A percentile compares a stretch with the other conserved stretches of the same genome.
phyloP scores from a whole-genome alignment of 2,329 filamentous ascomycete species.

The Neodidymelliopsis sp. region DNA sequence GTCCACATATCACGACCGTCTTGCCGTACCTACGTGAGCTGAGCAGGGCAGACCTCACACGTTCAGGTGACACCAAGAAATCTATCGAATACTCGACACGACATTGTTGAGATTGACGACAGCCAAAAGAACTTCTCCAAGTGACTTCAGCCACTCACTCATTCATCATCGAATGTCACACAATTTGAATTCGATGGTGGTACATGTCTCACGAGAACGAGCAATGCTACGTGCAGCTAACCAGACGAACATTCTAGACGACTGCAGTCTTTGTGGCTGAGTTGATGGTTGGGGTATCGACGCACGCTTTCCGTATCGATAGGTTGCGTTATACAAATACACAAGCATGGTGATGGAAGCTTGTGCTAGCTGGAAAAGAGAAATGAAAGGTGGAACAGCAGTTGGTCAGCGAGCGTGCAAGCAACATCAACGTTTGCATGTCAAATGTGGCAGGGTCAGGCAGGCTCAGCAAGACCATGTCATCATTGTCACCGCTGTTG shows the following conservation, averaged over 20 bases:
- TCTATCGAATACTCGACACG: too few species aligned
- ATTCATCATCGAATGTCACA: background rate
- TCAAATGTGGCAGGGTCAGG: too few species aligned
- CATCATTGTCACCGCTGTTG: conserved; percentile 10
- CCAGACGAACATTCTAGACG: too few species aligned
- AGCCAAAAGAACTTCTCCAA: too few species aligned
- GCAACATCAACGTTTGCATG: conserved; percentile 1
- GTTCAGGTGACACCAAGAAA: too few species aligned
- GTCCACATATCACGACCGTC: conserved; percentile 1
- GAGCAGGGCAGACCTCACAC: too few species aligned
- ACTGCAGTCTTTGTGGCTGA: too few species aligned
- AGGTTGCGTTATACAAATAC: background rate
- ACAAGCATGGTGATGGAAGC: background rate
- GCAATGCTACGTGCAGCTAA: too few species aligned
- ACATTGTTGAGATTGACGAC: too few species aligned
- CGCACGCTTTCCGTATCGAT: background rate
- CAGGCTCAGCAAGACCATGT: background rate
- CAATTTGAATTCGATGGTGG: background rate
- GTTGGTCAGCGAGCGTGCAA: conserved; percentile 6
- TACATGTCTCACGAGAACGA: background rate
- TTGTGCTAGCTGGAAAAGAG: conserved; percentile 1
- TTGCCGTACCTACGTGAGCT: too few species aligned
- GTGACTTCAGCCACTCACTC: background rate
- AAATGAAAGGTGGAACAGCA: background rate
- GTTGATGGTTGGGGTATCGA: too few species aligned